Evolutionary conservation across 768 basidiomycete species (phyloP).

Genomic region (Rubroboletus satanas): DNA sequence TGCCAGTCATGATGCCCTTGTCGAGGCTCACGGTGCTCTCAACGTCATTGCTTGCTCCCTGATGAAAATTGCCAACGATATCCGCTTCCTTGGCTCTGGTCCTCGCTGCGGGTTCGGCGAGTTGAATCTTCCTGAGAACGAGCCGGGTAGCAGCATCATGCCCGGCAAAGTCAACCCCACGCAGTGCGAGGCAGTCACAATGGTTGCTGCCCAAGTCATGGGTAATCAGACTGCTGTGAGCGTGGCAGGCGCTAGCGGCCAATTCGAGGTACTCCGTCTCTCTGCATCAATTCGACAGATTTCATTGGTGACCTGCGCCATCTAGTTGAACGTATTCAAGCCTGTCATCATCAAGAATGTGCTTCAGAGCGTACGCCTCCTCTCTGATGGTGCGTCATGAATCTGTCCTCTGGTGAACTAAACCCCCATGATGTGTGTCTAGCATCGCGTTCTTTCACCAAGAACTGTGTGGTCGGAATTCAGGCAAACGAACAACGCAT

Average conservation of each 20-base stretch:
- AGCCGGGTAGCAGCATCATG: constrained; percentile 99
- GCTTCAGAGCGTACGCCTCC: constrained; percentile 88
- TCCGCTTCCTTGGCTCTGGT: constrained; percentile 95
- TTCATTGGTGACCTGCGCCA: constrained; percentile 6
- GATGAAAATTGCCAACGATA: constrained; percentile 99
- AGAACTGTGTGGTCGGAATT: constrained; percentile 96
- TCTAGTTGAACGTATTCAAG: constrained; percentile 97
- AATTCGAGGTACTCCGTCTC: constrained; percentile 77
- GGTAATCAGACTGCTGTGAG: constrained; percentile 94
- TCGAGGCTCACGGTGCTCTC: constrained; percentile 94
- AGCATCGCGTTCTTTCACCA: constrained; percentile 92
- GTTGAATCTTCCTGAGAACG: constrained; percentile 92
- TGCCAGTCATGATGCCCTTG: constrained; percentile 96
- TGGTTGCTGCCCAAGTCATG: constrained; percentile 98
- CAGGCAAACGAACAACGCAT: constrained; percentile 96
- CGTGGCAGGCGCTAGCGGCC: constrained; percentile 90
- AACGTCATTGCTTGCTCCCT: constrained; percentile 95
- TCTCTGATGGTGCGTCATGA: constrained; percentile 73
- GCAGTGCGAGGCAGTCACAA: constrained; percentile 97
- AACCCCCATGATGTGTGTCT: constrained; percentile 8
- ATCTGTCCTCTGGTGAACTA: not conserved
- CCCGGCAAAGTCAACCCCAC: constrained; percentile 99
- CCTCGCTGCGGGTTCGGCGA: constrained; percentile 98
- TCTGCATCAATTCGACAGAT: constrained; percentile 1
- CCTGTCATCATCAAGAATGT: constrained; percentile 99